Conservation (phyloP, 2,329 filamentous ascomycete species). For the Sclerotinia minor region DNA sequence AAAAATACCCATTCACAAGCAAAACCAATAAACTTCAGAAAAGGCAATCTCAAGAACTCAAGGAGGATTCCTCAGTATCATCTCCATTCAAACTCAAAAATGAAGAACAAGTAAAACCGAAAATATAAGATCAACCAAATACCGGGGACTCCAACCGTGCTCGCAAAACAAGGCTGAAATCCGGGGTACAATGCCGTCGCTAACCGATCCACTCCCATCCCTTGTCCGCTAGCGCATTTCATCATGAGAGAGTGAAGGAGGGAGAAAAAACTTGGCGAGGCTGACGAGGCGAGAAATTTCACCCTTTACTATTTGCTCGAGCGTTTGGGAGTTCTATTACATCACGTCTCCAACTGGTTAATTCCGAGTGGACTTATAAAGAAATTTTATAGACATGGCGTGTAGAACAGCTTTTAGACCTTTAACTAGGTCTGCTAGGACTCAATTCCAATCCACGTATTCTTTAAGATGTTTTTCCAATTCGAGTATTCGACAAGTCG, state of each 20-base stretch:
- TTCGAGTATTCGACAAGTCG: conserved; percentile 27
- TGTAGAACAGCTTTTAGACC: conserved; percentile 34
- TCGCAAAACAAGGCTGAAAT: conserved; percentile 19
- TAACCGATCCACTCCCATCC: conserved; percentile 12
- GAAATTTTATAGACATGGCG: conserved; percentile 29
- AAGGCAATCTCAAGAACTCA: neutral
- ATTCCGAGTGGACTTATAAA: neutral
- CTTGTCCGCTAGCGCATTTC: neutral
- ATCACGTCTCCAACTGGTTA: neutral
- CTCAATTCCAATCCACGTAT: conserved; percentile 25
- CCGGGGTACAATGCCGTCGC: conserved; percentile 17
- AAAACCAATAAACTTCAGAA: neutral
- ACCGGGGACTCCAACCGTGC: conserved; percentile 6
- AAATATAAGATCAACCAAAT: conserved; percentile 5
- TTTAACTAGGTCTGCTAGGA: conserved; percentile 30
- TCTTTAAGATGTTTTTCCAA: conserved; percentile 26
- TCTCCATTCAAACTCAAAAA: neutral
- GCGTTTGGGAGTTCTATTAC: neutral
- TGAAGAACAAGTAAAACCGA: neutral
- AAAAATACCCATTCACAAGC: neutral
- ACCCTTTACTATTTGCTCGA: neutral
- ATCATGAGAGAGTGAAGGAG: neutral
- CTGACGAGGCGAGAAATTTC: conserved; percentile 23
- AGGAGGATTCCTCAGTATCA: neutral
- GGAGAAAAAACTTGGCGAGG: conserved; percentile 8